Conservation (phyloP, 2,329 filamentous ascomycete genomes). For the Hypoxylon sp. region DNA sequence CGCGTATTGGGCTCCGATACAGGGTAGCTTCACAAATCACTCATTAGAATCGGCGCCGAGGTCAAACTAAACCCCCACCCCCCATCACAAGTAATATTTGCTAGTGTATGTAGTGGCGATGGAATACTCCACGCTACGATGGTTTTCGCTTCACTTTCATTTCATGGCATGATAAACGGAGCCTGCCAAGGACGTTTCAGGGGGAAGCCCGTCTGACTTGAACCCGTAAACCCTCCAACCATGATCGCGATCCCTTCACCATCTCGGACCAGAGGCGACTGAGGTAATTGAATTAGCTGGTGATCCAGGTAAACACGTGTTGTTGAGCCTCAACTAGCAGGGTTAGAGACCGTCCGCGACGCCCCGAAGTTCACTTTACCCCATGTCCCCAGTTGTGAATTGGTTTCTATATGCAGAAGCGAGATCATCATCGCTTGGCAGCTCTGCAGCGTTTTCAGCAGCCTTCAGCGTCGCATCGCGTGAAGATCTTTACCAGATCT, state of each 20-base stretch:
- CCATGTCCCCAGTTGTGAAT: conserved; percentile 21
- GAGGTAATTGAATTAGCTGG: conserved; percentile 12
- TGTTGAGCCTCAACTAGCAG: conserved; percentile 44
- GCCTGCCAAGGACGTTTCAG: conserved; percentile 38
- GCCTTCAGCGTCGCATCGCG: conserved; percentile 37
- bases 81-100: conserved; percentile 7
- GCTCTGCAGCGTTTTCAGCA: conserved; percentile 21
- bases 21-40: conserved; percentile 21
- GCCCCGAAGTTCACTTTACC: conserved; percentile 19
- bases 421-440: conserved; percentile 44
- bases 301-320: conserved; percentile 35
- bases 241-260: conserved; percentile 34
- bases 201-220: conserved; percentile 37
- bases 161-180: conserved; percentile 27
- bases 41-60: conserved; percentile 20
- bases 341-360: conserved; percentile 19
- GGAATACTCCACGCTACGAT: conserved; percentile 22
- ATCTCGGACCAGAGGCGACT: conserved; percentile 26
- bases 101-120: conserved; percentile 20
- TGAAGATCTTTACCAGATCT: conserved; percentile 43
- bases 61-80: conserved; percentile 24
- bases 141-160: conserved; percentile 14
- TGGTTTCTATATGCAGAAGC: conserved; percentile 43
- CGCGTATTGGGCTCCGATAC: conserved; percentile 18
- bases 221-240: conserved; percentile 44